Percentiles rank a stretch among this genome's conserved stretches.
phyloP scores from a whole-genome alignment of 345 rosid species.

The Excoecaria cochinchinensis region DNA sequence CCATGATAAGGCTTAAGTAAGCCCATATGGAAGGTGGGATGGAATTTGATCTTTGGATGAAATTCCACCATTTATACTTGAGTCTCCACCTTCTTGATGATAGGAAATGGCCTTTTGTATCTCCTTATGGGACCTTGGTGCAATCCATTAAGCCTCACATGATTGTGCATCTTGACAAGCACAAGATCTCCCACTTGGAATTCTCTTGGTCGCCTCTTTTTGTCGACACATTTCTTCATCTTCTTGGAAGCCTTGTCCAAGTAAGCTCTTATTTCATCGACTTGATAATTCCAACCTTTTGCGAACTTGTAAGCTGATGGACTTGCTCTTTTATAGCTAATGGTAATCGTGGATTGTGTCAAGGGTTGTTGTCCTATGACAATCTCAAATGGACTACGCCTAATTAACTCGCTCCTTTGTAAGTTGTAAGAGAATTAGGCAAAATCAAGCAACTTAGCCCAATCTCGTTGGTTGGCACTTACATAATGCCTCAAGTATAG shows the following conservation, averaged over 20 bases:
- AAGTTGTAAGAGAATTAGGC: neutral
- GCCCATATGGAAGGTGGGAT: neutral
- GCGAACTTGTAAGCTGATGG: neutral
- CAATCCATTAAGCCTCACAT: neutral
- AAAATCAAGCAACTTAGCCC: neutral
- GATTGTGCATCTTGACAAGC: neutral
- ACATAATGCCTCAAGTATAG: constrained; percentile 6
- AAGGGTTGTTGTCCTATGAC: neutral
- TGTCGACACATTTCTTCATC: constrained; percentile 2
- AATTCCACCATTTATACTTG: neutral
- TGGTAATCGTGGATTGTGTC: fast-evolving
- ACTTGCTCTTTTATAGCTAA: neutral
- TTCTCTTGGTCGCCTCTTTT: neutral
- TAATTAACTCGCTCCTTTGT: neutral
- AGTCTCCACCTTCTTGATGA: neutral
- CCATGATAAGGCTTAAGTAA: neutral
- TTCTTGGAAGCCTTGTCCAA: neutral
- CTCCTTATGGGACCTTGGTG: neutral
- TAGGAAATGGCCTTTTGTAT: neutral
- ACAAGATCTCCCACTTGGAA: neutral
- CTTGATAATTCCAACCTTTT: neutral
- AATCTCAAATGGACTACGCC: no score
- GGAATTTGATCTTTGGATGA: neutral
- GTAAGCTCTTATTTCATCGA: neutral
- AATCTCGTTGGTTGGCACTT: constrained; percentile 2